A percentile compares a stretch with the other conserved stretches of the same genome.
These are phyloP conservation scores for Fusarium graminum DNA, from an alignment of 2,329 filamentous ascomycete species.

Conservation along the genomic window DNA sequence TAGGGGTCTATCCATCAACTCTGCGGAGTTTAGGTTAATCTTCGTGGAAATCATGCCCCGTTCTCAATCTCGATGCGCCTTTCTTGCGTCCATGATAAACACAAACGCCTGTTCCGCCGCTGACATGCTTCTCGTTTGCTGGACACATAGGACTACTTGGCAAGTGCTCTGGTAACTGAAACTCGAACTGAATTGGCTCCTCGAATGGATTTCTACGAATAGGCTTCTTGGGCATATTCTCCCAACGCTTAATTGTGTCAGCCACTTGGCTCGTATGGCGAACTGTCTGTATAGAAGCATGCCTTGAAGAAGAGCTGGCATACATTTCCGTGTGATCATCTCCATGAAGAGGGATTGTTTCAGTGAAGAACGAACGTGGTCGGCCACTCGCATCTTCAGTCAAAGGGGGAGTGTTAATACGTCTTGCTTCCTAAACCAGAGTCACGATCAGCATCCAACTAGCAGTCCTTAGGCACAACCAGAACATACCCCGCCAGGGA, in stretches of 20 bases:
- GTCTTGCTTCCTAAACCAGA: conserved; percentile 60
- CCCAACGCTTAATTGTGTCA: conserved; percentile 55
- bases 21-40: neutral
- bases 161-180: conserved; percentile 65
- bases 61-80: conserved; percentile 19
- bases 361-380: conserved; percentile 60
- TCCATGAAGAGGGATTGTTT: conserved; percentile 52
- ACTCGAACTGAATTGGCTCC: conserved; percentile 55
- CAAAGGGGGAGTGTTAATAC: conserved; percentile 62
- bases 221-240: conserved; percentile 47
- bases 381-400: conserved; percentile 55
- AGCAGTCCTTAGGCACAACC: neutral
- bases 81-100: conserved; percentile 62
- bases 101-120: conserved; percentile 63
- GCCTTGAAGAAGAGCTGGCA: conserved; percentile 11
- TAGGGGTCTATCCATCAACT: neutral
- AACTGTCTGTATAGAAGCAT: conserved; percentile 35
- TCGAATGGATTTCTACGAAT: conserved; percentile 38
- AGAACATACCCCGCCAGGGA: conserved; percentile 53
- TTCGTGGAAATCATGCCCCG: neutral
- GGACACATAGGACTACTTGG: conserved; percentile 66
- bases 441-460: conserved; percentile 31
- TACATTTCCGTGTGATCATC: conserved; percentile 4
- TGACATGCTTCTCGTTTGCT: conserved; percentile 59
- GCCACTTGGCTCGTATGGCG: conserved; percentile 44